Base-by-base conservation (phyloP, 805 yeast genomes). In the Barnettozyma botsteinii region DNA sequence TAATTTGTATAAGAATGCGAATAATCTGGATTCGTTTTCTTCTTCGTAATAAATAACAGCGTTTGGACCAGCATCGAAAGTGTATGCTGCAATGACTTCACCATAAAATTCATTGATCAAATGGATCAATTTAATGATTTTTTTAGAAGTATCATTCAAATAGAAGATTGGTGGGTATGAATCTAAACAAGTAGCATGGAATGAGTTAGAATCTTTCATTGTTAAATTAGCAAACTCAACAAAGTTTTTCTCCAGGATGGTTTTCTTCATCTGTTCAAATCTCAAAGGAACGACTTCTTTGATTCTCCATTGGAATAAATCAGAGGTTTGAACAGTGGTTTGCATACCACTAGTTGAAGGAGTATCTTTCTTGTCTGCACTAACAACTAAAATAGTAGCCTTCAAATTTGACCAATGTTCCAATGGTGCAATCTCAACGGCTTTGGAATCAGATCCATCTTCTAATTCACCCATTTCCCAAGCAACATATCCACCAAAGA, bases 11-110 rank as follows among this genome's bases (percentile, higher is more conserved):
- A 93, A 65, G 49, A 85, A 70, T 4, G 88, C 81, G 51, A 91
- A 72, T 7, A 93, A 79, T 46, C 68, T 70, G n/a, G 65, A 52
- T 64, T 88, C 96, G 63, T 91, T 76, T 55, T 79, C 70, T 49
- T 73, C 74, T 58, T 81, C 79, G 60, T 93, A 93, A 67, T 93
- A 93, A 46, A 93, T 75, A 33, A 93, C 99, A 17, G 97, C 96
- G 65, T 93, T 93, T 64, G 99, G 98, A 59, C 99, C 99, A 24
- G 99, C 99, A 63, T 93, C 99, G 57, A 84, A 93, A 2, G 99
- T 93, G 64, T 93, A 93, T 28, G 98, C 98, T 11, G 96, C 98
- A 40, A 91, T 72, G 11, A 73, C 72, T 55, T 74, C 69, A 18
- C 54, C 52, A 45, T 62, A 65, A 43, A 61, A 62, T 48, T 73